These are phyloP conservation scores for Aspergillus sp. DNA, from an alignment of 2,329 filamentous ascomycete species.

Conservation along the genomic window DNA sequence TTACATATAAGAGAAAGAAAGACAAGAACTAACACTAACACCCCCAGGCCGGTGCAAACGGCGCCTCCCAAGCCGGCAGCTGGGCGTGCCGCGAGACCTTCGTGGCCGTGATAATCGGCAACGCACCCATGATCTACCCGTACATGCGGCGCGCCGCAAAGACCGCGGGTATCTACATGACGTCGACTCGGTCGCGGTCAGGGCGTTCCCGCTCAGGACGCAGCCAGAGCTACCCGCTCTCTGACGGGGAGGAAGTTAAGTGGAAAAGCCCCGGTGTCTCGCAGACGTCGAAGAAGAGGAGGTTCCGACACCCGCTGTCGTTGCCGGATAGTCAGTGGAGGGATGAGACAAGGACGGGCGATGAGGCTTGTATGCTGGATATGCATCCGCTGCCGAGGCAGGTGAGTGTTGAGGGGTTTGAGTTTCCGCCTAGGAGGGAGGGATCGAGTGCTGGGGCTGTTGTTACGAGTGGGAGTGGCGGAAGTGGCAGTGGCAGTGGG, in stretches of 20 bases:
- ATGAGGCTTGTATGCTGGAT: background rate
- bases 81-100: slow-evolving; percentile 50
- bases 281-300: slow-evolving; percentile 16
- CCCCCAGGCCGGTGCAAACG: slow-evolving; percentile 32
- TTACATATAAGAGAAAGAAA: background rate
- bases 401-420: slow-evolving; percentile 1
- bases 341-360: slow-evolving; percentile 23
- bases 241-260: slow-evolving; percentile 15
- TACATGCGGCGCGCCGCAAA: slow-evolving; percentile 28
- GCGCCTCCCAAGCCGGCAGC: slow-evolving; percentile 42
- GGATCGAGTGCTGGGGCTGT: background rate
- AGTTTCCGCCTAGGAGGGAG: background rate
- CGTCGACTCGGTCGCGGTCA: background rate
- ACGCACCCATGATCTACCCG: slow-evolving; percentile 46
- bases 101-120: slow-evolving; percentile 45
- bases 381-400: background rate
- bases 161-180: slow-evolving; percentile 27
- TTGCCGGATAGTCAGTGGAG: slow-evolving; percentile 33
- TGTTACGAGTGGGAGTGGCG: background rate
- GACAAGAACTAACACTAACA: background rate
- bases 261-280: background rate
- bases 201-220: slow-evolving; percentile 6
- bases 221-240: slow-evolving; percentile 24
- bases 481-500: background rate
- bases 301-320: slow-evolving; percentile 33